Conservation (phyloP, 441 rosid genomes). For the Aquilaria agallochum region DNA sequence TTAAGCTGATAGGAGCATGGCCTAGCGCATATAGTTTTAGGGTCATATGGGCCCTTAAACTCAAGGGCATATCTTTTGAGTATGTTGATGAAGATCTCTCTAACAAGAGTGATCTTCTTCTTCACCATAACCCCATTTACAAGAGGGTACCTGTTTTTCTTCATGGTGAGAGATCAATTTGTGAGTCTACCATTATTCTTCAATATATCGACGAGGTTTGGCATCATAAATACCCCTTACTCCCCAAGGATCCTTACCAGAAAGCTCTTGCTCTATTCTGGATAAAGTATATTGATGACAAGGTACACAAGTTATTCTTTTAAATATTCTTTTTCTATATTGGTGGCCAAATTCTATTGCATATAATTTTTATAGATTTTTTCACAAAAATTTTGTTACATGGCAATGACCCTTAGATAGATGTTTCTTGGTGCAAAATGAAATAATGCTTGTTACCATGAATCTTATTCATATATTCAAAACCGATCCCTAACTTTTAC, state of each 20-base stretch:
- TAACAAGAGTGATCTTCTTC: slow-evolving; percentile 16
- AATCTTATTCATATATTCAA: too few species aligned
- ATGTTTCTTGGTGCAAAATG: too few species aligned
- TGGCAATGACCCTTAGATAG: too few species aligned
- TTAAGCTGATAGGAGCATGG: slow-evolving; percentile 19
- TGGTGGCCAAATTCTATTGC: too few species aligned
- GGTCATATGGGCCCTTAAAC: slow-evolving; percentile 12
- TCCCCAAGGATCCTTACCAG: slow-evolving; percentile 10
- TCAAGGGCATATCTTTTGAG: slow-evolving; percentile 15
- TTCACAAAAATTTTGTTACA: too few species aligned
- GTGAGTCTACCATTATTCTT: slow-evolving; percentile 14
- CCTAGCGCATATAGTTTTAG: slow-evolving; percentile 14
- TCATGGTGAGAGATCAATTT: slow-evolving; percentile 5
- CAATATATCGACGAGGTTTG: slow-evolving; percentile 16
- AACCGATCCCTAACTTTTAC: too few species aligned
- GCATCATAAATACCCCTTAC: slow-evolving; percentile 11
- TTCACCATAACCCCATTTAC: slow-evolving; percentile 14
- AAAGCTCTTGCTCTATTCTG: slow-evolving; percentile 5
- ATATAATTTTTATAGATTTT: too few species aligned
- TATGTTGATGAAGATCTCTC: slow-evolving; percentile 8
- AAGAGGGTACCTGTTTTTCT: slow-evolving; percentile 14
- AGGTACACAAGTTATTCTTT: neutral
- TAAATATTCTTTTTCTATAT: too few species aligned
- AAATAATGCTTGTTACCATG: too few species aligned
- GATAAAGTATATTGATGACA: neutral